Base-by-base conservation (phyloP, 1,284 basidiomycete genomes). In the Cutaneotrichosporon dermatis region DNA sequence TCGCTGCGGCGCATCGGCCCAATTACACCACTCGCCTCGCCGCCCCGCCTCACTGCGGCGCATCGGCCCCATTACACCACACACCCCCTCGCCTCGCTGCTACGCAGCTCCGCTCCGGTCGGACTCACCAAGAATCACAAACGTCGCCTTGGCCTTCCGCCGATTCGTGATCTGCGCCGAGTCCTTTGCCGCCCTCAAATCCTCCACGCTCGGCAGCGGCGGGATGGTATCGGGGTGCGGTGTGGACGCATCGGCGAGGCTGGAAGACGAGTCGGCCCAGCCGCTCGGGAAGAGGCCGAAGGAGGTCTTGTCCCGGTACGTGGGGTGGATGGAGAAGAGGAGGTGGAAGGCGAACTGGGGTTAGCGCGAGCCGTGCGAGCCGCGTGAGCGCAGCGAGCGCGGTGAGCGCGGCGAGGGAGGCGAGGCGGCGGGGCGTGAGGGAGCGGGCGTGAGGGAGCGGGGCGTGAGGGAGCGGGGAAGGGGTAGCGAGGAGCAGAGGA, bases 111-210 rank as follows among this genome's bases (percentile, higher is more conserved):
- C 2, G 25, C 25, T 25, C 25, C 2, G 25, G 2, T 40, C 39
- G 37, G 33, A 50, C 48, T 37, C 48, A 50, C 48, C 51, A 11
- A 95, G 83, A 59, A 93, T 83, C 43, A 93, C 90, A 70, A 93
- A 89, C 3, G 85, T 86, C 25, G 92, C 92, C 72, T 92, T 92
- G 5, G 89, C 91, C 71, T 51, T 51, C 4, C 44, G 36, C 16
- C 59, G 37, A 9, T 59, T 13, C 15, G 12, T 25, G 2, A 56
- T 34, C 35, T 36, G 2, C n/a, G 13, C 25, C 39, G 39, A 41
- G 51, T 33, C 44, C 39, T 66, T 65, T 42, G 71, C 68, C 4
- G 58, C 59, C 16, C 62, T 65, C 55, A 73, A 54, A 25, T 73
- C 68, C 8, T 71, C 69, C 11, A 57, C 9, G 6, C 60, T 59